These are phyloP conservation scores for Kluyveromyces lactis DNA, from an alignment of 805 yeast species.

Conservation along the genomic window DNA sequence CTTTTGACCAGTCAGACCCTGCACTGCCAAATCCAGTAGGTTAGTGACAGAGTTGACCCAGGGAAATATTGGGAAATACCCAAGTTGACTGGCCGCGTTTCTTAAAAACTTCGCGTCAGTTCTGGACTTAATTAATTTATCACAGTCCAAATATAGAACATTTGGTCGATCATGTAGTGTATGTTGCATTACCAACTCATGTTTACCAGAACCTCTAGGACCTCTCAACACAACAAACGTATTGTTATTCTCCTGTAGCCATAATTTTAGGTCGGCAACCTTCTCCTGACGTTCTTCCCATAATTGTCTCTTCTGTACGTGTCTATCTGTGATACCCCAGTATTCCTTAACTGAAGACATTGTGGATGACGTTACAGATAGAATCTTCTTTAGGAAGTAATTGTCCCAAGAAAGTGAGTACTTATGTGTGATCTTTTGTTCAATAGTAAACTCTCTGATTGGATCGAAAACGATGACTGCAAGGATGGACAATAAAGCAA, in stretches of 20 bases:
- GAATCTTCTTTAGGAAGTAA: constrained; percentile 27
- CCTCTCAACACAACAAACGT: constrained; percentile 88
- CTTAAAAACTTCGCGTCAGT: constrained; percentile 62
- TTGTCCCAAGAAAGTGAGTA: constrained; percentile 45
- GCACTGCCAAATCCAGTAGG: constrained; percentile 76
- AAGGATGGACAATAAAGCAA: constrained; percentile 71
- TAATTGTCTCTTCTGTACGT: constrained; percentile 26
- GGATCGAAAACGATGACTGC: constrained; percentile 92
- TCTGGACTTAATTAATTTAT: constrained; percentile 59
- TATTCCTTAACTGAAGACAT: constrained; percentile 30
- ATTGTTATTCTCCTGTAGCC: constrained; percentile 83
- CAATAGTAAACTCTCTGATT: constrained; percentile 71
- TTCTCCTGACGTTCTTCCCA: constrained; percentile 70
- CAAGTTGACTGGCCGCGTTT: constrained; percentile 65
- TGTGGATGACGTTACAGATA: constrained; percentile 32
- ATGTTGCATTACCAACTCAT: constrained; percentile 63
- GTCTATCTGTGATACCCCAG: constrained; percentile 27
- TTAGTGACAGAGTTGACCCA: constrained; percentile 79
- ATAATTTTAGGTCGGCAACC: constrained; percentile 59
- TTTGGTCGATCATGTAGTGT: constrained; percentile 54
- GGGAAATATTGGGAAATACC: constrained; percentile 90
- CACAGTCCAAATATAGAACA: constrained; percentile 72
- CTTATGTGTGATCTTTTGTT: constrained; percentile 58
- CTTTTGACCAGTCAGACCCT: constrained; percentile 89
- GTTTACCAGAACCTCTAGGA: constrained; percentile 93